Evolutionary conservation across 306 rosid species (phyloP).

Genomic region (Quercus cerris): DNA sequence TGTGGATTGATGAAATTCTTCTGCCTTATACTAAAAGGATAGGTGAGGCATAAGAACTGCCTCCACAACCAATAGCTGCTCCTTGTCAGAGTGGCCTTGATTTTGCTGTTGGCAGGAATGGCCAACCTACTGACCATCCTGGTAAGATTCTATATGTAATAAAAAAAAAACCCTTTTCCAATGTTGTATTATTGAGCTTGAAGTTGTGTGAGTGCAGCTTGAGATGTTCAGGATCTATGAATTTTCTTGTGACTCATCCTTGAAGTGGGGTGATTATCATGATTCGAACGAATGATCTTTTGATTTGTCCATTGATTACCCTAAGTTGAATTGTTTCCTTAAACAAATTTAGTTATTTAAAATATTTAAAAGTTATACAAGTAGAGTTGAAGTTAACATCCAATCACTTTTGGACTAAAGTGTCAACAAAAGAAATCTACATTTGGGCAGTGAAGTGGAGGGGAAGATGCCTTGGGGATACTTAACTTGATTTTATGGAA

Average conservation of each 20-base stretch:
- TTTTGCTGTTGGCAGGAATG: constrained; percentile 16
- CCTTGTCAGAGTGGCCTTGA: constrained; percentile 71
- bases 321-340: too few relatives aligned
- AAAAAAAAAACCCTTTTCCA: not conserved
- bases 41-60: constrained; percentile 31
- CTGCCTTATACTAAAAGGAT: constrained; percentile 36
- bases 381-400: too few relatives aligned
- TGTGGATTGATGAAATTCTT: constrained; percentile 69
- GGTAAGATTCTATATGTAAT: constrained; percentile 32
- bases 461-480: too few relatives aligned
- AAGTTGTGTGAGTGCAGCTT: not conserved
- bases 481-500: too few relatives aligned
- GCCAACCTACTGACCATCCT: constrained; percentile 14
- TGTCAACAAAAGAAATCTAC: too few relatives aligned
- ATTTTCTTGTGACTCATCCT: too few relatives aligned
- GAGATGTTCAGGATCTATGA: not conserved
- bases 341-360: too few relatives aligned
- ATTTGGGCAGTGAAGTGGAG: too few relatives aligned
- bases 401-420: too few relatives aligned
- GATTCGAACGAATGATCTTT: not conserved
- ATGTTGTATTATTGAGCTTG: not conserved
- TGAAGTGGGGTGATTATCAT: too few relatives aligned
- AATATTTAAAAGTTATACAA: too few relatives aligned
- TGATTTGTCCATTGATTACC: too few relatives aligned
- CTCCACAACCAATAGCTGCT: constrained; percentile 29